phyloP scores from a whole-genome alignment of 179 eudicot genomes.

The Silene vulgaris region DNA sequence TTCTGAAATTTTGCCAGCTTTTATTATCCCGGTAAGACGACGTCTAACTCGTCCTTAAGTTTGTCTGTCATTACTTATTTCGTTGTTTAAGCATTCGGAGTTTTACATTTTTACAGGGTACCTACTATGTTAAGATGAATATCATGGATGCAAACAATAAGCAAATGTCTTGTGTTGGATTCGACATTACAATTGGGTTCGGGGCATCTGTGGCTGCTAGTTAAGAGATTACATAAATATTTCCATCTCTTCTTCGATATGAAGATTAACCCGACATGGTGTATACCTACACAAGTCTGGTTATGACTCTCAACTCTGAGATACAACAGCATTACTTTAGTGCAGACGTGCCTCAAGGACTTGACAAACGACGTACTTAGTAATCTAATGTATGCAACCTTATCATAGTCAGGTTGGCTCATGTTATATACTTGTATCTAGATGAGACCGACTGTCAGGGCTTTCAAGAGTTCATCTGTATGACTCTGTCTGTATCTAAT shows the following conservation, averaged over 20 bases:
- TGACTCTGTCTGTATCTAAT: too few relatives aligned
- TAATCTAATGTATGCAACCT: too few relatives aligned
- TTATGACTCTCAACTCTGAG: too few relatives aligned
- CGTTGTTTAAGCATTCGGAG: constrained; percentile 7
- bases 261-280: neutral
- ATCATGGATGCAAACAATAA: constrained; percentile 45
- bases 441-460: too few relatives aligned
- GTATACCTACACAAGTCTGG: too few relatives aligned
- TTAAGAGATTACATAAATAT: neutral
- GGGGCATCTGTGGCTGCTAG: constrained; percentile 25
- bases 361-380: too few relatives aligned
- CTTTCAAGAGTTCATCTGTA: too few relatives aligned
- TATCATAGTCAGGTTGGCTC: too few relatives aligned
- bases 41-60: neutral
- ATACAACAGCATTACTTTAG: too few relatives aligned
- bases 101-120: constrained; percentile 39
- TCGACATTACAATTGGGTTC: constrained; percentile 44
- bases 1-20: constrained; percentile 57
- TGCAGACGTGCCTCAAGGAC: too few relatives aligned
- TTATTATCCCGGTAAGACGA: constrained; percentile 65
- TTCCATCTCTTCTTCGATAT: neutral
- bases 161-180: constrained; percentile 56
- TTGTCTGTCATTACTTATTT: too few relatives aligned
- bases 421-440: too few relatives aligned
- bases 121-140: constrained; percentile 62